A percentile compares a stretch with the other conserved stretches of the same genome.
phyloP scores from a whole-genome alignment of 805 yeast genomes.

The Spathaspora hagerdaliae region DNA sequence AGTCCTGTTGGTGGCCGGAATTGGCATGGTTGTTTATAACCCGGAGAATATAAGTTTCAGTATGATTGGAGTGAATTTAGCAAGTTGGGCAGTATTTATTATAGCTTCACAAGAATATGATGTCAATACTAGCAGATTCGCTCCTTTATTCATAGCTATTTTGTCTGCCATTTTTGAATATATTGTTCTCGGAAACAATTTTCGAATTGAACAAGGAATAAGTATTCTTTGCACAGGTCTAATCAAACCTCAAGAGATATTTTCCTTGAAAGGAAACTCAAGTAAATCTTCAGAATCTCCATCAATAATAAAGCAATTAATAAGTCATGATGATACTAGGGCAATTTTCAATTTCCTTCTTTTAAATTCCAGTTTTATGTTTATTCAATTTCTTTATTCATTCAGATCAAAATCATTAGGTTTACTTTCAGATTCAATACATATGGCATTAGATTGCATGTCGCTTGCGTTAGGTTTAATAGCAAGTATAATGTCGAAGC shows the following conservation, averaged over 20 bases:
- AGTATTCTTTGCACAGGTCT: conserved; percentile 10
- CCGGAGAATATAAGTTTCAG: conserved; percentile 9
- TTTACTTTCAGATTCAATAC: conserved; percentile 85
- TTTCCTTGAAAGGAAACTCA: not conserved
- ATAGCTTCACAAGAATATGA: conserved; percentile 21
- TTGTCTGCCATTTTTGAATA: conserved; percentile 17
- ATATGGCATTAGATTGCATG: conserved; percentile 93
- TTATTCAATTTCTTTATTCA: conserved; percentile 87
- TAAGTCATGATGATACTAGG: conserved; percentile 58
- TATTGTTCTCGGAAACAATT: conserved; percentile 12
- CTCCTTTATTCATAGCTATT: conserved; percentile 14
- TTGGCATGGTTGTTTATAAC: not conserved
- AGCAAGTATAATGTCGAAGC: conserved; percentile 60
- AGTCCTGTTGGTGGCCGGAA: not conserved
- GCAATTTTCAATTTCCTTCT: conserved; percentile 85
- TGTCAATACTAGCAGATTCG: conserved; percentile 11
- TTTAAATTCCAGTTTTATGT: conserved; percentile 89
- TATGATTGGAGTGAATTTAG: conserved; percentile 21
- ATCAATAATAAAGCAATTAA: conserved; percentile 24
- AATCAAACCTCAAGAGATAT: conserved; percentile 14
- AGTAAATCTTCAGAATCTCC: not conserved
- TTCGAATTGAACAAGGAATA: conserved; percentile 3
- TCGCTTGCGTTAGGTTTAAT: conserved; percentile 85
- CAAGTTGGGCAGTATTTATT: conserved; percentile 20
- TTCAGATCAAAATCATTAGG: conserved; percentile 92